Evolutionary conservation across 2,329 filamentous ascomycete species (phyloP).

Genomic region (Graphilbum fragrans): DNA sequence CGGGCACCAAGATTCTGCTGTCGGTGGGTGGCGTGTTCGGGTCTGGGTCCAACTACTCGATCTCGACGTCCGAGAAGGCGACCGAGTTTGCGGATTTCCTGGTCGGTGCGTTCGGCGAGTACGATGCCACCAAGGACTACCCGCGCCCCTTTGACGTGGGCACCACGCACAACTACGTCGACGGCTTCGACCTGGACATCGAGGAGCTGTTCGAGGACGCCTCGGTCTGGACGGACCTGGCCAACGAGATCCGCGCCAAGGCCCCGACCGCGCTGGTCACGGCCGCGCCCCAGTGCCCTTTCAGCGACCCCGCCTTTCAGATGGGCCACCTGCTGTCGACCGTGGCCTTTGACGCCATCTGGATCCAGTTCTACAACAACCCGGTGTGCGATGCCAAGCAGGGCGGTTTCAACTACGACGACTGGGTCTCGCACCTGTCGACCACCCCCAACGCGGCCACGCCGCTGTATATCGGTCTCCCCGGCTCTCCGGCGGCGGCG

Average conservation of each 20-base stretch:
- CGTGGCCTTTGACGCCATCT: constrained; percentile 27
- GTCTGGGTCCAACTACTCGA: constrained; percentile 19
- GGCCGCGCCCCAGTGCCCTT: constrained; percentile 32
- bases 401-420: constrained; percentile 23
- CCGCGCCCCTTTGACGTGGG: constrained; percentile 30
- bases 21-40: constrained; percentile 44
- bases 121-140: constrained; percentile 13
- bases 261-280: constrained; percentile 28
- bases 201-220: constrained; percentile 19
- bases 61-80: constrained; percentile 18
- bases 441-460: constrained; percentile 20
- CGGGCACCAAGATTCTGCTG: constrained; percentile 50
- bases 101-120: constrained; percentile 24
- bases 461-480: constrained; percentile 26
- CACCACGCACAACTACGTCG: constrained; percentile 25
- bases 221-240: constrained; percentile 8
- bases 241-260: constrained; percentile 6
- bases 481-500: constrained; percentile 15
- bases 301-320: constrained; percentile 22
- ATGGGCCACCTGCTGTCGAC: constrained; percentile 28
- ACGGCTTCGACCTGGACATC: constrained; percentile 41
- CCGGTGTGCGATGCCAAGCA: constrained; percentile 21
- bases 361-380: constrained; percentile 37
- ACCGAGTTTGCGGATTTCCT: constrained; percentile 24
- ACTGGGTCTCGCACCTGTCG: constrained; percentile 20